Percentiles rank a stretch among this genome's conserved stretches.
phyloP scores from a whole-genome alignment of 805 yeast species.

The Metschnikowia cerradonensis region DNA sequence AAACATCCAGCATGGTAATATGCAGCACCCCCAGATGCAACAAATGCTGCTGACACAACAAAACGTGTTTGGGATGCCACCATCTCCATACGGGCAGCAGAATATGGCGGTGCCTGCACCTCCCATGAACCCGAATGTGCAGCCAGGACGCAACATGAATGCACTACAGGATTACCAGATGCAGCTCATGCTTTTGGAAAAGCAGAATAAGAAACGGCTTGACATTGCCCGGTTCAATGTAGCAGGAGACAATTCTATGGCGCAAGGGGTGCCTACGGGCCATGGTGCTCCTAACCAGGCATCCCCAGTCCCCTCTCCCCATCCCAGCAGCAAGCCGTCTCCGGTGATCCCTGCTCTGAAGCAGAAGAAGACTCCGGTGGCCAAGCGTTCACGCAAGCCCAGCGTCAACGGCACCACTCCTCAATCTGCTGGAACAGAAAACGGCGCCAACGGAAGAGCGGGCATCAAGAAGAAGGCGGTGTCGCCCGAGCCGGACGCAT shows the following conservation, averaged over 20 bases:
- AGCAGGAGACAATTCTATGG: constrained; percentile 7
- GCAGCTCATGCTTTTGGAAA: constrained; percentile 70
- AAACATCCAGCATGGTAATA: neutral
- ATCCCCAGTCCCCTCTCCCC: constrained; percentile 33
- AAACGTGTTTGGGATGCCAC: neutral
- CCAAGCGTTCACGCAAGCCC: constrained; percentile 33
- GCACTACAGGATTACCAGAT: constrained; percentile 81
- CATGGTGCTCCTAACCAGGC: constrained; percentile 13
- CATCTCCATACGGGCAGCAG: constrained; percentile 4
- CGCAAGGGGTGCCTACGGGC: constrained; percentile 13
- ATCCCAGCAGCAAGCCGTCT: constrained; percentile 31
- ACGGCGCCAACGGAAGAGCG: constrained; percentile 3
- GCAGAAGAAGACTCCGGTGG: constrained; percentile 30
- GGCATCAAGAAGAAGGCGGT: constrained; percentile 1
- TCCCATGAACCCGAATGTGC: constrained; percentile 8
- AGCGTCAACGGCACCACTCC: constrained; percentile 20
- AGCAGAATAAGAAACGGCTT: constrained; percentile 67
- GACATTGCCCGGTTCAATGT: constrained; percentile 45
- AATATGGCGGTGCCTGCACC: constrained; percentile 1
- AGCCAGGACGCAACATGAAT: constrained; percentile 33
- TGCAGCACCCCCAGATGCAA: constrained; percentile 1
- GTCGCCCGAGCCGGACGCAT: constrained; percentile 29
- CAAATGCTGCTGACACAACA: constrained; percentile 1
- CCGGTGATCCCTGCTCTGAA: constrained; percentile 25
- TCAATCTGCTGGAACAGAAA: constrained; percentile 14